A percentile compares a stretch with the other conserved stretches of the same genome.
Evolutionary conservation across 805 yeast genomes (phyloP).

Genomic region (Kodamaea jinghongensis): DNA sequence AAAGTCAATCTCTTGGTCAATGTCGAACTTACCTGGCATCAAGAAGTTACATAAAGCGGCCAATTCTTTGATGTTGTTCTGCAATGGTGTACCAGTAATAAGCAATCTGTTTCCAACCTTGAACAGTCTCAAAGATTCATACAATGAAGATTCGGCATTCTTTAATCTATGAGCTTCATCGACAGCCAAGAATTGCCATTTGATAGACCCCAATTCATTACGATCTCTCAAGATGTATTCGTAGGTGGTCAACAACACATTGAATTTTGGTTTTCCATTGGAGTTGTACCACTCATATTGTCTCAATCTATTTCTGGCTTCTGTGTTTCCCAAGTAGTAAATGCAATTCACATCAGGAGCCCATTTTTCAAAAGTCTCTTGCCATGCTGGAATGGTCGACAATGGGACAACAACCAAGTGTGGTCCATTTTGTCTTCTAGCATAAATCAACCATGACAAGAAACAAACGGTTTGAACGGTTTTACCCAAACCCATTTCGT

Average conservation of each 20-base stretch:
- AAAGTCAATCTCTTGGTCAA: constrained; percentile 94
- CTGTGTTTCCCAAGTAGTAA: constrained; percentile 88
- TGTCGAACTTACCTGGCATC: constrained; percentile 90
- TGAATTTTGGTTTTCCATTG: constrained; percentile 78
- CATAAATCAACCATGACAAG: constrained; percentile 90
- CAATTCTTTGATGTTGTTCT: constrained; percentile 90
- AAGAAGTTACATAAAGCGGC: constrained; percentile 93
- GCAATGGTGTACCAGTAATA: constrained; percentile 97
- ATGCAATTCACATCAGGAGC: constrained; percentile 93
- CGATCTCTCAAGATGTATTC: constrained; percentile 94
- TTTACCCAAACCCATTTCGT: constrained; percentile 98
- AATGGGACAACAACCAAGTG: constrained; percentile 95
- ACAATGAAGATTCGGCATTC: constrained; percentile 88
- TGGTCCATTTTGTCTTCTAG: constrained; percentile 96
- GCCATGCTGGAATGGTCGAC: constrained; percentile 98
- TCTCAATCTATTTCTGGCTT: constrained; percentile 76
- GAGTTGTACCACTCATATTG: constrained; percentile 76
- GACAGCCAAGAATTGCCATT: constrained; percentile 96
- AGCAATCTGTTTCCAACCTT: constrained; percentile 79
- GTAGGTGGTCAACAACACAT: constrained; percentile 89
- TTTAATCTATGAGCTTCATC: constrained; percentile 98
- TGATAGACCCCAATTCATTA: constrained; percentile 70
- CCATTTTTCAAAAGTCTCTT: constrained; percentile 97
- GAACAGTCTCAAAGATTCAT: constrained; percentile 82
- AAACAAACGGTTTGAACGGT: constrained; percentile 96